Evolutionary conservation across 2,329 filamentous ascomycete genomes (phyloP).

Genomic region (Cryphonectria parasitica): DNA sequence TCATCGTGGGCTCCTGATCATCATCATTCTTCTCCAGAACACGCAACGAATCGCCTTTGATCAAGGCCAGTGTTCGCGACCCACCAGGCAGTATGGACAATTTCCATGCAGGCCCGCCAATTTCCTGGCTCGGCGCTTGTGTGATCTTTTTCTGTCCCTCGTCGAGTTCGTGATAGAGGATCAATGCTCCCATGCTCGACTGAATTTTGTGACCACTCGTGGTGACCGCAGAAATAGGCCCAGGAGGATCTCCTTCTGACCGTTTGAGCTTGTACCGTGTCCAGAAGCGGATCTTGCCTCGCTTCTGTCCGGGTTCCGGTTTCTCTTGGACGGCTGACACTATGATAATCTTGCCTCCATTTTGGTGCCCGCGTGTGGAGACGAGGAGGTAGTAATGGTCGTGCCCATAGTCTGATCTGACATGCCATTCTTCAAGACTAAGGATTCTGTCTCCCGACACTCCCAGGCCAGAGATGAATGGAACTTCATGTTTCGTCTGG

Average conservation of each 20-base stretch:
- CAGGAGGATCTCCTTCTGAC: constrained; percentile 37
- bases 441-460: constrained; percentile 62
- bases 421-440: constrained; percentile 67
- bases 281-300: constrained; percentile 53
- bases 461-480: constrained; percentile 61
- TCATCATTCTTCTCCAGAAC: constrained; percentile 46
- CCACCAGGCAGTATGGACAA: constrained; percentile 44
- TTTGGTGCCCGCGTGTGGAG: constrained; percentile 46
- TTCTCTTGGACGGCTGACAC: constrained; percentile 50
- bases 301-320: constrained; percentile 33
- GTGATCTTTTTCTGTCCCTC: constrained; percentile 54
- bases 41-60: constrained; percentile 57
- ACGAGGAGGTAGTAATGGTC: constrained; percentile 67
- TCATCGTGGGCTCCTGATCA: not conserved
- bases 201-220: constrained; percentile 17
- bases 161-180: constrained; percentile 45
- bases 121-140: constrained; percentile 48
- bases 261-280: constrained; percentile 54
- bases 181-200: constrained; percentile 41
- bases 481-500: constrained; percentile 41
- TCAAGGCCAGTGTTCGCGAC: constrained; percentile 56
- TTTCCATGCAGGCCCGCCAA: constrained; percentile 55
- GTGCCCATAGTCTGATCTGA: constrained; percentile 55
- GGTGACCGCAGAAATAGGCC: constrained; percentile 57
- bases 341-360: constrained; percentile 57